Base-by-base conservation (phyloP, 2,329 filamentous ascomycete species). In the Paradendryphiella salina region DNA sequence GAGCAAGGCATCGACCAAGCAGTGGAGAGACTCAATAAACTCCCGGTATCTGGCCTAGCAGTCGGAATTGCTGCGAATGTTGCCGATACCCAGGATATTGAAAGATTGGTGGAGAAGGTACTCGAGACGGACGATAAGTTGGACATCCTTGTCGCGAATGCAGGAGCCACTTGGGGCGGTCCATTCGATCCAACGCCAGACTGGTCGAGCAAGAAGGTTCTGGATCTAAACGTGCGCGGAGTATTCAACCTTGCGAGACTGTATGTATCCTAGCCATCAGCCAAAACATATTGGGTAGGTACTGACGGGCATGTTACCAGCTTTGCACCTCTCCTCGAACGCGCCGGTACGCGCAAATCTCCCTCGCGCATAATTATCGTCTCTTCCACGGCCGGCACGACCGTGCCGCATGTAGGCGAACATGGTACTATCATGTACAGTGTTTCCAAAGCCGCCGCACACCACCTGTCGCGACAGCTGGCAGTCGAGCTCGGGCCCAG, bases 371-470 rank as follows among this genome's bases (percentile, higher is more conserved):
- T 75, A 31, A 72, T 75, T 42, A 67, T 75, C 41, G 68, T 72
- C 13, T 66, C 65, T 37, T 73, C 70, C 3, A 67, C 59, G 6
- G 71, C 70, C 2, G 73, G 71, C n/a, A 61, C 64, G 3, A 71
- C 64, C n/a, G 72, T 75, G 3, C 63, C 69, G 0, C 68, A 72
- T 43, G 62, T 72, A 2, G 73, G 72, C 15, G 67, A 73, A 9
- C 61, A 72, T 33, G 72, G 71, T 15, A 73, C 72, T 2, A 72
- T 73, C 41, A 72, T 73, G 64, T 75, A 75, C 59, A 70, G 69
- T 17, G 65, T 69, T 34, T 74, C 73, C 6, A 75, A 75, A 50
- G 73, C 73, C 3, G 73, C 73, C 5, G 72, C 66, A 14, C 68
- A 73, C 43, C 73, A 75, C 33, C 54, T 75, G 11, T 63, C 66